Evolutionary conservation across 2,329 filamentous ascomycete genomes (phyloP), one percentile per base, ranked within the genome.

Genomic region (Diaporthe amygdali): DNA sequence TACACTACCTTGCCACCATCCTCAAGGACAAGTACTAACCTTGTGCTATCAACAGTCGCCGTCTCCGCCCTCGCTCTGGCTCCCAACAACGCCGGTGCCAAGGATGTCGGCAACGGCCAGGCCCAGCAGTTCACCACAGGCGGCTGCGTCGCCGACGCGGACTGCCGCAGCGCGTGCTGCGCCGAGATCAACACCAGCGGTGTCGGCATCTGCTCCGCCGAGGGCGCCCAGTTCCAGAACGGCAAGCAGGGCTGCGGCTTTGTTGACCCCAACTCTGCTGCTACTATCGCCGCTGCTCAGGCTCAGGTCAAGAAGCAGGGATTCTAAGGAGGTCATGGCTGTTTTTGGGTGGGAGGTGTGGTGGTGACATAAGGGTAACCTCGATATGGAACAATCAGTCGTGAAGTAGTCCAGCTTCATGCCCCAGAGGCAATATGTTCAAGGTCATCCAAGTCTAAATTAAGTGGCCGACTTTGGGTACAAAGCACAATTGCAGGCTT

Each of bases 231-330:
- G 68, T 75, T 76, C 71, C 78, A 81, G 74, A 78, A 78, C 74
- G 79, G 79, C 68, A 81, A 81, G 78, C 73, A 74, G n/a, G 79
- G 79, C 51, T 81, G 79, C 72, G 74, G 76, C 69, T 80, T 80
- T 71, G 75, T 74, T 52, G 79, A 80, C 72, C 78, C 78, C 59
- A 78, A 80, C 66, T 72, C 78, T 10, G 72, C 71, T 1, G 69
- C 73, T 3, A 78, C 79, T 9, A 79, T 80, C 68, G 76, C 77
- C 5, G 76, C 75, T 0, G 79, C 78, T 15, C 68, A 80, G 76
- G 78, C 77, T 1, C 78, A 81, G 75, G 78, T 80, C 41, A 64
- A 70, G 56, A 77, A 75, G 72, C 78, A 81, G 74, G 78, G 78
- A 0, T 80, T 80, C 51, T 80, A 75, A 71, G 64, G 5, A 47